These are phyloP conservation scores for Purpureocillium lavendulum DNA, from an alignment of 2,329 filamentous ascomycete species.

Conservation along the genomic window DNA sequence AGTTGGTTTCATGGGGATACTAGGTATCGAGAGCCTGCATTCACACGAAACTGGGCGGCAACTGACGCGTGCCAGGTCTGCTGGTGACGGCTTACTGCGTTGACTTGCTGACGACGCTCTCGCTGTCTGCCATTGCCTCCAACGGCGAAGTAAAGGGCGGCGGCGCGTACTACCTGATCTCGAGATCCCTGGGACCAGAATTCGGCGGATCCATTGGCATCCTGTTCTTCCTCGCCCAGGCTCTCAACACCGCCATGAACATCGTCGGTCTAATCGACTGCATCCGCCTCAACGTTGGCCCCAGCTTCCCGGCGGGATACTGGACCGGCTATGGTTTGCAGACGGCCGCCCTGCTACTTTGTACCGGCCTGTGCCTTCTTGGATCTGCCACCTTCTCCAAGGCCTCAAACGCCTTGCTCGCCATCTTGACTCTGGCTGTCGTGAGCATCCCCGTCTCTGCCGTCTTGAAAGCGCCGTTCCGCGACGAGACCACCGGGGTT, in stretches of 20 bases:
- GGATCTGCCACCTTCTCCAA: constrained; percentile 74
- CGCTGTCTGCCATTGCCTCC: constrained; percentile 79
- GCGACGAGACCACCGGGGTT: constrained; percentile 51
- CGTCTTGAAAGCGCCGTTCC: constrained; percentile 59
- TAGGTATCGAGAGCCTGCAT: constrained; percentile 41
- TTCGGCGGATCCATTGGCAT: constrained; percentile 85
- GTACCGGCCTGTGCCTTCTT: constrained; percentile 67
- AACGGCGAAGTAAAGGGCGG: constrained; percentile 85
- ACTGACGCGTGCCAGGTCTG: constrained; percentile 41
- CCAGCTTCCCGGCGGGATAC: constrained; percentile 58
- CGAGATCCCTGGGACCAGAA: constrained; percentile 74
- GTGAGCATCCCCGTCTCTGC: constrained; percentile 79
- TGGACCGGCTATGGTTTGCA: constrained; percentile 73
- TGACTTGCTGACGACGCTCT: constrained; percentile 77
- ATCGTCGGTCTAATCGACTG: constrained; percentile 81
- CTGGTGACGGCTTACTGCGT: constrained; percentile 70
- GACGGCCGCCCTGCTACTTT: constrained; percentile 61
- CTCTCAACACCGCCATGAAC: constrained; percentile 81
- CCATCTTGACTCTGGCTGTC: constrained; percentile 63
- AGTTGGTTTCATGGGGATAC: constrained; percentile 68
- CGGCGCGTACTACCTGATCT: constrained; percentile 84
- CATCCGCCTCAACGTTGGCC: constrained; percentile 65
- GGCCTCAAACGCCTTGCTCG: constrained; percentile 68
- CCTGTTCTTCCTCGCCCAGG: constrained; percentile 84
- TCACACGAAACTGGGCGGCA: constrained; percentile 1